Evolutionary conservation across 148 eudicot genomes (phyloP), one percentile per base, ranked within the genome.

Genomic region (Chenopodium suecicum): DNA sequence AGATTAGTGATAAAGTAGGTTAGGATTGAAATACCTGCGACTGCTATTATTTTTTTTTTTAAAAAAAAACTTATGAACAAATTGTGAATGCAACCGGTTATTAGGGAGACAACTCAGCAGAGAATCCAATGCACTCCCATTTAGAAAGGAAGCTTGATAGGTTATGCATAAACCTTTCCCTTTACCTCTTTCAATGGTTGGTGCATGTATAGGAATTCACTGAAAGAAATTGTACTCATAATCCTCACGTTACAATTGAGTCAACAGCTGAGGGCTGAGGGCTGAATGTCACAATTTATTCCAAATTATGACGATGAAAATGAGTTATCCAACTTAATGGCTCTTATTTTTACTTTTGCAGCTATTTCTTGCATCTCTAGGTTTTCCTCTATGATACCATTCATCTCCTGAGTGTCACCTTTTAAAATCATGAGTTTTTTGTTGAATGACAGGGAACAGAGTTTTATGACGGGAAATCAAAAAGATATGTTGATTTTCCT

Each of bases 401-500:
- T 20, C 63, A 46, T 56, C 48, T 20, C 58, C 41, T 1, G 37
- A 48, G 72, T 72, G 22, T 48, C 83, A 78, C n/a, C 50, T 22
- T 4, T 52, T 72, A 63, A 84, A 7, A 48, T 32, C 27, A 77
- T 50, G 16, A 74, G 66, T 65, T 80, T 83, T 16, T 64, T 74
- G 37, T 78, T 32, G 76, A 46, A 65, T 88, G 84, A 41, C 89
- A 95, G 99, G 99, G 99, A 81, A 95, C 99, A 31, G 99, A 95
- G 87, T 95, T 58, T 83, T 95, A 72, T 87, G 99, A 95, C 86
- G 99, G 91, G 46, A 95, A 94, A 84, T 71, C 87, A 82, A 95
- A 91, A 83, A 87, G 99, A 74, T 95, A 95, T 87, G 95, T 95
- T 82, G 99, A 95, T 92, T 95, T 94, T 83, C 99, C 99, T 73